Conservation (phyloP, 1,139 yeast genomes). For the Blastobotrys raffinosifermentans region DNA sequence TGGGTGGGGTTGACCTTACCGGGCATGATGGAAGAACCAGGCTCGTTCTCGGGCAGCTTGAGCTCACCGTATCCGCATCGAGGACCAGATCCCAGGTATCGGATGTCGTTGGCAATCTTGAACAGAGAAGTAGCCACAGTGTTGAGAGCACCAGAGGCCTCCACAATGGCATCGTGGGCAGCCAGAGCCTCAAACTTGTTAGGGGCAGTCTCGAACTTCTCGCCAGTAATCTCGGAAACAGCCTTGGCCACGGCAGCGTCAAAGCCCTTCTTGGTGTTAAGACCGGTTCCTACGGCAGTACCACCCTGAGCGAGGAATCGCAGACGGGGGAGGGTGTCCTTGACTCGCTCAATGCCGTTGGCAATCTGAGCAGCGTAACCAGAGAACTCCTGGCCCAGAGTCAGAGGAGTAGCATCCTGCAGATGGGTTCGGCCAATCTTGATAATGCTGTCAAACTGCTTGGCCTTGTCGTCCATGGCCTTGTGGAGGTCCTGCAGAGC, state of each 20-base stretch:
- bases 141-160: slow-evolving; percentile 95
- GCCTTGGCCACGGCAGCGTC: slow-evolving; percentile 76
- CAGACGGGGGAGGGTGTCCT: slow-evolving; percentile 67
- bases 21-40: slow-evolving; percentile 99
- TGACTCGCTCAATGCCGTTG: slow-evolving; percentile 84
- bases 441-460: slow-evolving; percentile 81
- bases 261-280: slow-evolving; percentile 87
- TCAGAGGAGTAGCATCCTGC: slow-evolving; percentile 97
- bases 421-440: slow-evolving; percentile 98
- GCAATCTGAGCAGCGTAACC: slow-evolving; percentile 93
- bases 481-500: slow-evolving; percentile 71
- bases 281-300: slow-evolving; percentile 98
- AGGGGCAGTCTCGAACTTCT: slow-evolving; percentile 89
- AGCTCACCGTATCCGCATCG: slow-evolving; percentile 99
- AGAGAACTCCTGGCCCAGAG: slow-evolving; percentile 95
- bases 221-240: slow-evolving; percentile 78
- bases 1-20: slow-evolving; percentile 99
- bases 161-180: slow-evolving; percentile 97
- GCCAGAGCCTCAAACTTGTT: slow-evolving; percentile 98
- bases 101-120: slow-evolving; percentile 96
- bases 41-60: slow-evolving; percentile 94
- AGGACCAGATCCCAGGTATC: slow-evolving; percentile 98
- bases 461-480: slow-evolving; percentile 66
- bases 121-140: slow-evolving; percentile 87
- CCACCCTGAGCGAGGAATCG: slow-evolving; percentile 95